Evolutionary conservation across 768 basidiomycete genomes (phyloP).

Genomic region (Tulasnella calospora): DNA sequence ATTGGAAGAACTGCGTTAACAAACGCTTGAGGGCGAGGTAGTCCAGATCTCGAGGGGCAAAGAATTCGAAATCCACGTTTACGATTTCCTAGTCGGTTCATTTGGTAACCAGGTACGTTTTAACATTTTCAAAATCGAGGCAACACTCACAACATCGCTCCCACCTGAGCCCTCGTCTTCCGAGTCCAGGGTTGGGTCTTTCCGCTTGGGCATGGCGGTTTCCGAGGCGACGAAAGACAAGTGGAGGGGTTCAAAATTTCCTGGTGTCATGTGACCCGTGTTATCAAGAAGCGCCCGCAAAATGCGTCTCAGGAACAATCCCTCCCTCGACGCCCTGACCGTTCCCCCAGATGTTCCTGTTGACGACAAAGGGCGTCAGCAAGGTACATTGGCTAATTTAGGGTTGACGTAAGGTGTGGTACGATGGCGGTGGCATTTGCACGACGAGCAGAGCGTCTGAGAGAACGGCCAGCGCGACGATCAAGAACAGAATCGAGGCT

Average conservation of each 20-base stretch:
- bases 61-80: constrained; percentile 92
- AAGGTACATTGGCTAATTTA: neutral
- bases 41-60: constrained; percentile 81
- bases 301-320: neutral
- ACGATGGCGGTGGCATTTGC: neutral
- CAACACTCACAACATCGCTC: constrained; percentile 23
- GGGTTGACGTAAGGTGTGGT: neutral
- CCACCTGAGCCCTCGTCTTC: constrained; percentile 27
- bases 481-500: neutral
- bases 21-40: constrained; percentile 63
- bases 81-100: constrained; percentile 51
- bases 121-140: neutral
- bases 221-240: constrained; percentile 12
- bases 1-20: constrained; percentile 49
- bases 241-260: no score
- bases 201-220: constrained; percentile 32
- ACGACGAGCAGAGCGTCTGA: neutral
- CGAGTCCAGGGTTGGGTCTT: constrained; percentile 29
- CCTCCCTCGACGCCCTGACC: neutral
- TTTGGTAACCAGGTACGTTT: neutral
- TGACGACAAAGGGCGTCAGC: neutral
- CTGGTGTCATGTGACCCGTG: no score
- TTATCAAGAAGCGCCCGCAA: neutral
- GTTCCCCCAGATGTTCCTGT: neutral
- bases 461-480: neutral